These are phyloP conservation scores for Daldinia loculata DNA, from an alignment of 495 filamentous ascomycete genomes.

Conservation along the genomic window DNA sequence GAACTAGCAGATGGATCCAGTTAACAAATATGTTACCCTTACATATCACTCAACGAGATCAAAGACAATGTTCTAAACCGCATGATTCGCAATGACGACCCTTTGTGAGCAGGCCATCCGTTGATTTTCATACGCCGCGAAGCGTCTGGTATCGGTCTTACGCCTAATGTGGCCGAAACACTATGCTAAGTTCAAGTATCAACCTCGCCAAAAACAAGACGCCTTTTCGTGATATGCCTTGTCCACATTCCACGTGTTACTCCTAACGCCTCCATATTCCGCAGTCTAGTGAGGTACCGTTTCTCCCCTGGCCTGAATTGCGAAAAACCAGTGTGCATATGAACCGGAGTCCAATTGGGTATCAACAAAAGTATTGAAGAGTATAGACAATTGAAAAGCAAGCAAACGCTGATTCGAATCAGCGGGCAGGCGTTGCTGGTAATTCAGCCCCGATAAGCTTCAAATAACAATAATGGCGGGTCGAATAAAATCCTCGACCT, in stretches of 20 bases:
- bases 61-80: not conserved
- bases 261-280: conserved; percentile 36
- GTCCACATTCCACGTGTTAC: conserved; percentile 19
- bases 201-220: conserved; percentile 17
- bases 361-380: conserved; percentile 33
- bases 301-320: conserved; percentile 23
- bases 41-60: not conserved
- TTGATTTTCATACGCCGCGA: conserved; percentile 14
- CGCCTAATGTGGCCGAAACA: conserved; percentile 15
- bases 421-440: not conserved
- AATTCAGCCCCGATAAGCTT: not conserved
- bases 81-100: conserved; percentile 1
- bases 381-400: conserved; percentile 30
- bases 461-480: not conserved
- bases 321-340: conserved; percentile 31
- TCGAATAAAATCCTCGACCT: not conserved
- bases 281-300: conserved; percentile 26
- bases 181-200: conserved; percentile 23
- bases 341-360: conserved; percentile 33
- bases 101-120: not conserved
- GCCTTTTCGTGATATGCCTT: conserved; percentile 23
- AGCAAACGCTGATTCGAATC: conserved; percentile 2
- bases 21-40: not conserved
- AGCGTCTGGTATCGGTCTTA: conserved; percentile 13
- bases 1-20: not conserved